Evolutionary conservation across 805 yeast species (phyloP).

Genomic region (Candida koratica): DNA sequence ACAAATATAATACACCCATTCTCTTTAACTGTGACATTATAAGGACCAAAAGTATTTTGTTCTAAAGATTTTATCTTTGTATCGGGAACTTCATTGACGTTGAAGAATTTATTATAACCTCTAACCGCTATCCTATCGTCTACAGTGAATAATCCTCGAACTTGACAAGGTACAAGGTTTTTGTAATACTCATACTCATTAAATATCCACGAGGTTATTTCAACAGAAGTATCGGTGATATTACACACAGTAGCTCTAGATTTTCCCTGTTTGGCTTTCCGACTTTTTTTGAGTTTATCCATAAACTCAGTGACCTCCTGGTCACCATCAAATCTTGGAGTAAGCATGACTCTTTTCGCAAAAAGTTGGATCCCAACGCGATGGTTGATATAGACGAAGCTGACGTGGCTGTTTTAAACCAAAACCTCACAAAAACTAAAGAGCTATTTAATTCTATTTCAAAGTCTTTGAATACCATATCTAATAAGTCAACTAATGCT

Average conservation of each 20-base stretch:
- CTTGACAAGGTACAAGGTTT: conserved; percentile 62
- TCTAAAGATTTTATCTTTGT: conserved; percentile 50
- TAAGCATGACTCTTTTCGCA: conserved; percentile 3
- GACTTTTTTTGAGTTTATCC: not conserved
- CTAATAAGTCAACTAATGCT: conserved; percentile 51
- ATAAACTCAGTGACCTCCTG: not conserved
- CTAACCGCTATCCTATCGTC: conserved; percentile 57
- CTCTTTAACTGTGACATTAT: conserved; percentile 75
- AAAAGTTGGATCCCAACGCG: too few relatives aligned
- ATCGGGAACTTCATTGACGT: conserved; percentile 56
- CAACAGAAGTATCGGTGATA: conserved; percentile 2
- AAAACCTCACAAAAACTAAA: conserved; percentile 58
- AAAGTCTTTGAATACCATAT: conserved; percentile 50
- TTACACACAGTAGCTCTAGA: conserved; percentile 14
- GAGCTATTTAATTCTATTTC: conserved; percentile 53
- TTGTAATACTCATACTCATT: conserved; percentile 84
- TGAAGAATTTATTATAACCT: conserved; percentile 95
- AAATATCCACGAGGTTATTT: conserved; percentile 66
- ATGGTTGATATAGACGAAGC: conserved; percentile 66
- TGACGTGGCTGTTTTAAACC: conserved; percentile 78
- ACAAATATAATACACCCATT: conserved; percentile 91
- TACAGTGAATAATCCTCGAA: conserved; percentile 77
- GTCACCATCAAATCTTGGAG: not conserved
- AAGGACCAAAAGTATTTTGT: conserved; percentile 65
- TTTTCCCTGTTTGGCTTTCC: conserved; percentile 18